These are phyloP conservation scores for Populus hybrid DNA, from an alignment of 441 rosid species.

Conservation along the genomic window DNA sequence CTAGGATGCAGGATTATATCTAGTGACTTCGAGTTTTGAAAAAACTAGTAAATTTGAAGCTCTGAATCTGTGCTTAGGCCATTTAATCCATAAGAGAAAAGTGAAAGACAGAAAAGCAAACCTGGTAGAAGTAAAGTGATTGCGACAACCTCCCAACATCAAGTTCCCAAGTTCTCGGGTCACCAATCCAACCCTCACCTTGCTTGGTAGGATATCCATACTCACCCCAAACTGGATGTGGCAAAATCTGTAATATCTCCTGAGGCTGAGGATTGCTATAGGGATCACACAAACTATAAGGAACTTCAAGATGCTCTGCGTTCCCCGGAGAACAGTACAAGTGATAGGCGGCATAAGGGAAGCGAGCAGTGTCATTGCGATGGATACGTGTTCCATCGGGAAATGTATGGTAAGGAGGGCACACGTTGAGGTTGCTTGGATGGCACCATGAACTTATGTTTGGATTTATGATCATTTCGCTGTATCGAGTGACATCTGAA, in stretches of 20 bases:
- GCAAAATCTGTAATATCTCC: conserved; percentile 74
- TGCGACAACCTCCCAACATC: conserved; percentile 72
- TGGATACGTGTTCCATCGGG: conserved; percentile 47
- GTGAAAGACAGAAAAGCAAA: neutral
- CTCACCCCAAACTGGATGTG: conserved; percentile 78
- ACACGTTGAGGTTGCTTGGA: conserved; percentile 37
- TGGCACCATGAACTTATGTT: conserved; percentile 45
- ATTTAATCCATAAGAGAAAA: too few species aligned
- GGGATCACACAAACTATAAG: conserved; percentile 64
- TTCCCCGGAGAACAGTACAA: conserved; percentile 68
- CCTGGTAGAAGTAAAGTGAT: conserved; percentile 71
- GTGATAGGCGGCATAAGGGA: conserved; percentile 70
- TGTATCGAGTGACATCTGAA: conserved; percentile 65
- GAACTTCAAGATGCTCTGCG: conserved; percentile 46
- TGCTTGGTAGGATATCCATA: conserved; percentile 66
- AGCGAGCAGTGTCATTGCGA: conserved; percentile 46
- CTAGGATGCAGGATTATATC: too few species aligned
- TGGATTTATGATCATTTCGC: conserved; percentile 76
- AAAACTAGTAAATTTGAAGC: too few species aligned
- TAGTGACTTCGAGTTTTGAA: too few species aligned
- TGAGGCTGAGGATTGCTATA: conserved; percentile 87
- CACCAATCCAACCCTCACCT: conserved; percentile 80
- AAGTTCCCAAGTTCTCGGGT: conserved; percentile 69
- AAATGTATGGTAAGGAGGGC: conserved; percentile 70
- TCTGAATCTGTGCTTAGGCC: too few species aligned